Base-by-base conservation (phyloP, 169 alveolate species). In the Plasmodium knowlesi region DNA sequence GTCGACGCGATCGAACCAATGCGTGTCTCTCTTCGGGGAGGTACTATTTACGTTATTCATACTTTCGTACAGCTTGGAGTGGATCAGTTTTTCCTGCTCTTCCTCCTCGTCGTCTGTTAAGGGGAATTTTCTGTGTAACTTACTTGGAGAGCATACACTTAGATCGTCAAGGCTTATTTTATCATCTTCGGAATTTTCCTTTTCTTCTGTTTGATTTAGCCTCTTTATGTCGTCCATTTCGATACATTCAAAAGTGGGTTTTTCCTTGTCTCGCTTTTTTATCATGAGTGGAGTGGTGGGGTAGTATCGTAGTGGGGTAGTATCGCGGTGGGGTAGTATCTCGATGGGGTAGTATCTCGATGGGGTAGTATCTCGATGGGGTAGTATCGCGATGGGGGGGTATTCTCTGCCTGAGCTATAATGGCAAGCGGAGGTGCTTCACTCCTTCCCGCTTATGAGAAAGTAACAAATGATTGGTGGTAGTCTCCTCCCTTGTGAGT, bases 151-250 rank as follows among this genome's bases (percentile, higher is more conserved):
- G 16, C 79, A 85, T 5, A 74, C 80, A 34, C 80, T 85, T 9
- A 85, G 37, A 3, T 85, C 84, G n/a, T 85, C 43, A 19, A 85
- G 41, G 61, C 53, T 85, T 10, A 85, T 25, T 30, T 74, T 43
- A 1, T 83, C 82, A 2, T 85, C 67, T 8, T 85, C 93, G 22
- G 93, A 85, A 30, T 74, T 74, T 0, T 50, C 84, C 19, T 85
- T 76, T 16, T 46, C 61, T 39, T 0, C 84, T 74, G 34, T 53
- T 41, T 34, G 53, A 30, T 39, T 0, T 25, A 85, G 10, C 28
- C 79, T 85, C 19, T 50, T 85, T 85, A 85, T 85, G 30, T 85
- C 85, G 10, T 32, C 70, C 93, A 85, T 85, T 74, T 85, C 93
- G 28, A 85, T 85, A 8, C 93, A 85, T 30, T 85, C 93, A 32